Base-by-base conservation (phyloP, 306 rosid genomes). In the Sesbania bispinosa region DNA sequence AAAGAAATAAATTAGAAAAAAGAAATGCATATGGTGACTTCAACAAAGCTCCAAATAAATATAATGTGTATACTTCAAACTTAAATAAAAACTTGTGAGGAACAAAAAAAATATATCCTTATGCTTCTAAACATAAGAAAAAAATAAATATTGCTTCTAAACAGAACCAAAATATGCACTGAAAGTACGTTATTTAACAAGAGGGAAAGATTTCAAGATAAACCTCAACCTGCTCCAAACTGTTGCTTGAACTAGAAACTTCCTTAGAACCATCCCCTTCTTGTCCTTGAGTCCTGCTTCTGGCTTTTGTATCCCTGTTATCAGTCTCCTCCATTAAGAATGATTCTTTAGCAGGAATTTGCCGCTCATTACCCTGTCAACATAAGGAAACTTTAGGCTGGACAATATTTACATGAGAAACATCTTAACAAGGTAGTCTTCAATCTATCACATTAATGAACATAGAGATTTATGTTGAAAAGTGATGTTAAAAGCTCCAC, bases 181-280 rank as follows among this genome's bases (percentile, higher is more conserved):
- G 32, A 11, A 55, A 58, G 58, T 32, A 58, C 62, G 33, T 42
- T 52, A 60, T 16, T 59, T 21, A 24, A 51, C 43, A 26, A 10
- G 36, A 29, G 19, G 21, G 55, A n/a, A 41, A 35, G 61, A 36
- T 55, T 60, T 67, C 5, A 59, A 16, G 76, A 59, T 60, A 74
- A 69, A 66, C 59, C 53, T 69, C 54, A 69, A 75, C 74, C 71
- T 57, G 54, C 73, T 69, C 80, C 69, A 69, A 61, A 30, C 59
- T 69, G 51, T 54, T 55, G 50, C 45, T 62, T 62, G 84, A 42
- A 69, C 41, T 57, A 51, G 48, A 42, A 57, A 6, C 71, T 38
- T 58, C 33, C 71, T 66, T 66, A 67, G 76, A 74, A 43, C 67
- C 77, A 74, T 52, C 10, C 1, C 23, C 74, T 19, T 29, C 65